These are phyloP conservation scores for Metrosideros polymorpha DNA, from an alignment of 441 rosid species.

Conservation along the genomic window DNA sequence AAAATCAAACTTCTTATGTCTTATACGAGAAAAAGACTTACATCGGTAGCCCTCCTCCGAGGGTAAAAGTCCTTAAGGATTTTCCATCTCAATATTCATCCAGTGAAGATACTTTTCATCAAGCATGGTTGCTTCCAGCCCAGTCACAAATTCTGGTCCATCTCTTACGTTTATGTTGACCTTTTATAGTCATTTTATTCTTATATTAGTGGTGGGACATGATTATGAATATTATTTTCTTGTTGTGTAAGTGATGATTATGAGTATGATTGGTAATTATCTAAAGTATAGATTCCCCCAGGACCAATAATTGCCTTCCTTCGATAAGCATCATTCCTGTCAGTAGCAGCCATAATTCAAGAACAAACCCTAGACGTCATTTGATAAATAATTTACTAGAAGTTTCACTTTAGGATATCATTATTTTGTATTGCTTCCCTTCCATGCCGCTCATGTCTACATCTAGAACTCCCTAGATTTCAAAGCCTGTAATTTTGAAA, in stretches of 20 bases:
- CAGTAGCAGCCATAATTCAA: background rate
- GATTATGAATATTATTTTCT: background rate
- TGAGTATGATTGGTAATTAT: background rate
- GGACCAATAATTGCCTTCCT: background rate
- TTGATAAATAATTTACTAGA: background rate
- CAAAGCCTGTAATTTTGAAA: background rate
- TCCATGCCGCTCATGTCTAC: background rate
- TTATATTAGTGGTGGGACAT: background rate
- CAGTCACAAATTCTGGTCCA: background rate
- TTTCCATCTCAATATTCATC: background rate
- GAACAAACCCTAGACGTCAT: background rate
- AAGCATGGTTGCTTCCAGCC: background rate
- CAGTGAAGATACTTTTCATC: background rate
- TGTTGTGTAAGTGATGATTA: background rate
- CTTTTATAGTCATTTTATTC: background rate
- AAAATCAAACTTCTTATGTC: background rate
- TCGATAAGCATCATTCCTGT: background rate
- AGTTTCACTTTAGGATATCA: background rate
- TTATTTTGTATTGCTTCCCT: background rate
- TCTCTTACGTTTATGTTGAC: background rate
- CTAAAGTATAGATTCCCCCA: background rate
- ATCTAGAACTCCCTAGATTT: background rate
- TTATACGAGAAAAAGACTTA: background rate
- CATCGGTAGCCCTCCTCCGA: background rate
- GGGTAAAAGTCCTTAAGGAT: background rate